Evolutionary conservation across 129 eudicot species (phyloP).

Genomic region (Chrysanthemum makinoi): DNA sequence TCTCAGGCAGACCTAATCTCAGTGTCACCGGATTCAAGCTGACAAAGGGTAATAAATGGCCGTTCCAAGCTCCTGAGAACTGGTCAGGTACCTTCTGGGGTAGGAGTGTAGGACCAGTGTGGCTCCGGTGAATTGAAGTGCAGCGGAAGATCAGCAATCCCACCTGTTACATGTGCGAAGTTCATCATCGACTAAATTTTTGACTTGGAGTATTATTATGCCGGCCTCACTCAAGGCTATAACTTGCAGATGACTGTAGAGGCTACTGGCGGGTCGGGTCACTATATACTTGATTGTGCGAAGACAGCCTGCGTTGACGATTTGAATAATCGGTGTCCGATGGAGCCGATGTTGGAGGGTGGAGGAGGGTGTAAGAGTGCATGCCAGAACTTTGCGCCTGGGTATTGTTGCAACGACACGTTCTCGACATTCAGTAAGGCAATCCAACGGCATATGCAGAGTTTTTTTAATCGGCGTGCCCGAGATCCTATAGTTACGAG

Average conservation of each 20-base stretch:
- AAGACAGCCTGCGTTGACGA: conserved; percentile 1
- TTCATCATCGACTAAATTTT: not conserved
- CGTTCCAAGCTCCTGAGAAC: conserved; percentile 40
- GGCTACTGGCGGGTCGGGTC: conserved; percentile 32
- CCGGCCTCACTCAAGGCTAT: conserved; percentile 35
- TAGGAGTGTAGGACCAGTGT: conserved; percentile 8
- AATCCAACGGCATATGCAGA: too few relatives aligned
- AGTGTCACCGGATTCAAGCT: too few relatives aligned
- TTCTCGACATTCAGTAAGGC: too few relatives aligned
- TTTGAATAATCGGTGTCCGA: too few relatives aligned
- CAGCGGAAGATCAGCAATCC: conserved; percentile 12
- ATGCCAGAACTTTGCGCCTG: too few relatives aligned
- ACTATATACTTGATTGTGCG: conserved; percentile 1
- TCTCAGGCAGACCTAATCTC: too few relatives aligned
- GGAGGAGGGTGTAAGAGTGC: too few relatives aligned
- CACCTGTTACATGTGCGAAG: conserved; percentile 2
- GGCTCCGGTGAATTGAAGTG: conserved; percentile 22
- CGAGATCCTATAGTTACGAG: conserved; percentile 14
- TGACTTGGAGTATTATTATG: conserved; percentile 4
- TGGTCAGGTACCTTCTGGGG: conserved; percentile 63
- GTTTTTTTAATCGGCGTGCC: too few relatives aligned
- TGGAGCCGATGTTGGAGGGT: too few relatives aligned
- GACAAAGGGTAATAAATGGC: not conserved
- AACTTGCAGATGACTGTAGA: conserved; percentile 38
- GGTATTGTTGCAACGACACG: too few relatives aligned